Evolutionary conservation across 176 grass and related monocot genomes (phyloP).

Genomic region (Juncus inflexus): DNA sequence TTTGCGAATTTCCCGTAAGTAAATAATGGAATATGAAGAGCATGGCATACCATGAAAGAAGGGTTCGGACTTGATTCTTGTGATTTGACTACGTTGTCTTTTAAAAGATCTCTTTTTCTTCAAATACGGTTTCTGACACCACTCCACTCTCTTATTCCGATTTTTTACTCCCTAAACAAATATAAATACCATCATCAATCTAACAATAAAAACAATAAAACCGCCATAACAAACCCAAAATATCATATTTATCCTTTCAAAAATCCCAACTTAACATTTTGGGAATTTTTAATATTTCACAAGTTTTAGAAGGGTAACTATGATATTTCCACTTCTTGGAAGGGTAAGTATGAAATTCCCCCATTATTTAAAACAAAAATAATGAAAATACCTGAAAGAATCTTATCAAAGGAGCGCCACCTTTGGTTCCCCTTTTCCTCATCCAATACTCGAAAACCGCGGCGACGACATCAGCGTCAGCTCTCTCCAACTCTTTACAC

Average conservation of each 20-base stretch:
- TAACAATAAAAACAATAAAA: slow-evolving; percentile 3
- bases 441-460: slow-evolving; percentile 65
- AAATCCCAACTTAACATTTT: not conserved
- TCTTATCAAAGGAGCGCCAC: slow-evolving; percentile 46
- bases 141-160: slow-evolving; percentile 33
- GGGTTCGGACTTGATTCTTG: slow-evolving; percentile 47
- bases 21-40: slow-evolving; percentile 9
- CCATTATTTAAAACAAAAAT: slow-evolving; percentile 8
- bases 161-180: slow-evolving; percentile 35
- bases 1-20: too few species aligned
- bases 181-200: slow-evolving; percentile 20
- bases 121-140: slow-evolving; percentile 50
- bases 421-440: slow-evolving; percentile 48
- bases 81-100: slow-evolving; percentile 56
- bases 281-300: not conserved
- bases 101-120: slow-evolving; percentile 84
- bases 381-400: slow-evolving; percentile 71
- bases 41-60: slow-evolving; percentile 43
- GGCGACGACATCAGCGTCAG: slow-evolving; percentile 30
- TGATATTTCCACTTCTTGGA: too few species aligned
- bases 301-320: not conserved
- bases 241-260: not conserved
- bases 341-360: not conserved
- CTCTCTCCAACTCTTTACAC: slow-evolving; percentile 44
- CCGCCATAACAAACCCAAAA: not conserved